Evolutionary conservation across 208 protist genomes (phyloP).

Genomic region (Crithidia mellificae): DNA sequence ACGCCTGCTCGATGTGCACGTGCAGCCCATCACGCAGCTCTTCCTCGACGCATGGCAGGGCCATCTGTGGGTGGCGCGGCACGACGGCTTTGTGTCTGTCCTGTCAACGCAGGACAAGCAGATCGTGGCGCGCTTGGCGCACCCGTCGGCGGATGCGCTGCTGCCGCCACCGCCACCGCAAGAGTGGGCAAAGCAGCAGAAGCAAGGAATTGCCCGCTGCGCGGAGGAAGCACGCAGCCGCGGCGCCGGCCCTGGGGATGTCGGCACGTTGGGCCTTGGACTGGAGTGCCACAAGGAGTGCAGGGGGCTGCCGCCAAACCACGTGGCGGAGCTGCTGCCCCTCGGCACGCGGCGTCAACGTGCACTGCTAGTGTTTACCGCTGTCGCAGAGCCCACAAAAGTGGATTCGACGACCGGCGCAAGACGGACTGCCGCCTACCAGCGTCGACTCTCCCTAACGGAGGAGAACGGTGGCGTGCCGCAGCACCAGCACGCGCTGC

Average conservation of each 20-base stretch:
- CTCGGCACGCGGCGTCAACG: conserved; percentile 39
- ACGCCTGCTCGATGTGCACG: conserved; percentile 69
- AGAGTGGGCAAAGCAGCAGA: conserved; percentile 58
- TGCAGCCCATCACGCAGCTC: conserved; percentile 69
- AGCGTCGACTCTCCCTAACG: not conserved
- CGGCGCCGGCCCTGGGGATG: not conserved
- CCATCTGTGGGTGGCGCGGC: conserved; percentile 72
- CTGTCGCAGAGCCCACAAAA: not conserved
- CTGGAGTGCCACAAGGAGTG: conserved; percentile 70
- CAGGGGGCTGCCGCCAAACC: conserved; percentile 43
- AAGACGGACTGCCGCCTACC: no score
- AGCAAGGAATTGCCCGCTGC: conserved; percentile 10
- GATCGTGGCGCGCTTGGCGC: conserved; percentile 64
- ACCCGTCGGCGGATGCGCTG: conserved; percentile 61
- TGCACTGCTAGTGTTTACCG: conserved; percentile 29
- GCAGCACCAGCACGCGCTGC: not conserved
- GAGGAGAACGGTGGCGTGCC: no score
- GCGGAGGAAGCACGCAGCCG: conserved; percentile 5
- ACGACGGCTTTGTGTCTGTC: conserved; percentile 73
- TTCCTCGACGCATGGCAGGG: conserved; percentile 61
- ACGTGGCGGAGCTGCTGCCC: conserved; percentile 59
- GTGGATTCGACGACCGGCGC: no score
- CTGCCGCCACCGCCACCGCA: conserved; percentile 46
- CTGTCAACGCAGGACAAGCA: conserved; percentile 70
- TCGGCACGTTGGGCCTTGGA: conserved; percentile 23